phyloP scores from a whole-genome alignment of 2,329 filamentous ascomycete species.

The Colletotrichum costaricense region DNA sequence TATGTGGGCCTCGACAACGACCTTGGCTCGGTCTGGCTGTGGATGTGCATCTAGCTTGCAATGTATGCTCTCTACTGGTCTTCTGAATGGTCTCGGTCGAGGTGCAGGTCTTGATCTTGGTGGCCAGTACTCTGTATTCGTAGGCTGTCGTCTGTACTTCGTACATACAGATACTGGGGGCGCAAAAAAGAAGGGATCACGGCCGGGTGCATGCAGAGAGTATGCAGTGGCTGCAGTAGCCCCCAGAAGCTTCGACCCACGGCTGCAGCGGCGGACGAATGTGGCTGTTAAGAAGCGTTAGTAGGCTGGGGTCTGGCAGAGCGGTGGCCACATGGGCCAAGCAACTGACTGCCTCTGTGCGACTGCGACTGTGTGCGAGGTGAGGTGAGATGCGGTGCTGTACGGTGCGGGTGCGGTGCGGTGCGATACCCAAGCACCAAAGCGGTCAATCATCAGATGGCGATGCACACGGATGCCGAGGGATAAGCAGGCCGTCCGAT shows the following conservation, averaged over 20 bases:
- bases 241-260: slow-evolving; percentile 32
- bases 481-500: slow-evolving; percentile 11
- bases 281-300: slow-evolving; percentile 29
- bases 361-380: not conserved
- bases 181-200: slow-evolving; percentile 21
- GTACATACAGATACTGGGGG: not conserved
- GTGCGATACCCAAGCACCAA: not conserved
- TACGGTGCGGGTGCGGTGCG: not conserved
- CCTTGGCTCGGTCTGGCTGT: slow-evolving; percentile 9
- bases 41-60: not conserved
- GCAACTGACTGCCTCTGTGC: not conserved
- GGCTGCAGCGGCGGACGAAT: slow-evolving; percentile 34
- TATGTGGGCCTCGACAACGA: not conserved
- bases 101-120: not conserved
- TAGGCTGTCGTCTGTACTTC: not conserved
- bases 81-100: not conserved
- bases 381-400: not conserved
- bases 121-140: no score
- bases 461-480: slow-evolving; percentile 14
- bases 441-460: slow-evolving; percentile 12
- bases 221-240: slow-evolving; percentile 29
- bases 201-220: slow-evolving; percentile 32
- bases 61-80: not conserved
- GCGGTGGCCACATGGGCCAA: slow-evolving; percentile 29
- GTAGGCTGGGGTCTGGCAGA: slow-evolving; percentile 11